A percentile compares a stretch with the other conserved stretches of the same genome.
Evolutionary conservation across 2,329 filamentous ascomycete species (phyloP).

Genomic region (Stachybotrys echinatus): DNA sequence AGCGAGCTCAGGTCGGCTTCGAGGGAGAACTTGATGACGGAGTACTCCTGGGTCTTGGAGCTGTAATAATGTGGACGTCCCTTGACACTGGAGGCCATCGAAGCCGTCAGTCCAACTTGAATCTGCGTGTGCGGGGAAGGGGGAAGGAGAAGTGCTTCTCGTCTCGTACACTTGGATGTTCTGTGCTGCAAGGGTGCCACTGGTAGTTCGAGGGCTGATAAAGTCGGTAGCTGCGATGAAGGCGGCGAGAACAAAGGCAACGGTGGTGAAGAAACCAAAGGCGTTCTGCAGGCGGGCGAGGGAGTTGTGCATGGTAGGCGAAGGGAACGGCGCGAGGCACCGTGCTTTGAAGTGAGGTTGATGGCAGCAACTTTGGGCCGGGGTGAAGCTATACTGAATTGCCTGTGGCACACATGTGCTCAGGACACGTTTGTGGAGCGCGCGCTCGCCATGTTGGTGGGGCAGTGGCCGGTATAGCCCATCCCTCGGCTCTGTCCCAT

Average conservation of each 20-base stretch:
- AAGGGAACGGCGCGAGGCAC: slow-evolving; percentile 4
- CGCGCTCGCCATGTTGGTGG: too few relatives aligned
- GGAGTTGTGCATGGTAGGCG: slow-evolving; percentile 72
- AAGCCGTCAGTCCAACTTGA: slow-evolving; percentile 3
- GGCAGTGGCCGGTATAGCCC: too few relatives aligned
- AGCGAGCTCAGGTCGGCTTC: slow-evolving; percentile 86
- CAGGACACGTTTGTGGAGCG: neutral
- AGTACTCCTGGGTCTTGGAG: slow-evolving; percentile 89
- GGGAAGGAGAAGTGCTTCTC: neutral
- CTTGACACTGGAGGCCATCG: slow-evolving; percentile 61
- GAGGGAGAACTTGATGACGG: slow-evolving; percentile 87
- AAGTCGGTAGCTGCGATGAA: slow-evolving; percentile 80
- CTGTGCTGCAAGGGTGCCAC: slow-evolving; percentile 53
- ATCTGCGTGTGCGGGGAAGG: neutral
- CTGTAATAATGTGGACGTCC: slow-evolving; percentile 96
- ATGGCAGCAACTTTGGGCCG: too few relatives aligned
- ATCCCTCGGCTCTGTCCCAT: too few relatives aligned
- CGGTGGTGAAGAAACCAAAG: slow-evolving; percentile 97
- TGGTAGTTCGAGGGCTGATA: slow-evolving; percentile 62
- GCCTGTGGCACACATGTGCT: neutral
- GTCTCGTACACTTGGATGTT: slow-evolving; percentile 77
- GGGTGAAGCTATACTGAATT: neutral
- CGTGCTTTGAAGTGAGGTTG: neutral
- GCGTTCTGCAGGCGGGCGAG: slow-evolving; percentile 82
- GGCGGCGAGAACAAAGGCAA: slow-evolving; percentile 74